phyloP scores from a whole-genome alignment of 345 rosid species.

The Eucalyptus leucophloia region DNA sequence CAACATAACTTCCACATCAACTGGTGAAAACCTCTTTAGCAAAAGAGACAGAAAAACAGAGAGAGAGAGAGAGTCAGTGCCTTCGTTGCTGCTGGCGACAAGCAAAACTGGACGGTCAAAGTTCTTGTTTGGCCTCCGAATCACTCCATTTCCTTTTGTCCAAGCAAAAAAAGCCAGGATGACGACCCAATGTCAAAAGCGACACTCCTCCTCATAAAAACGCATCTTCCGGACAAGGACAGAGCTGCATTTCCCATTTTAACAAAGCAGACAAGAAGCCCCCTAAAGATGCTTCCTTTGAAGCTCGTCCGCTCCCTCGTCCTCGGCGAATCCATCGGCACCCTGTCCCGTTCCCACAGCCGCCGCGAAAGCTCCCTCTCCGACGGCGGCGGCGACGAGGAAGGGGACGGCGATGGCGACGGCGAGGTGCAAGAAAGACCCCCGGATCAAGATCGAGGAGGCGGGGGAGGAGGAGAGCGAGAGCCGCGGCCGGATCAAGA shows the following conservation, averaged over 20 bases:
- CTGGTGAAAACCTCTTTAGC: neutral
- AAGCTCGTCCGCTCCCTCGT: constrained; percentile 55
- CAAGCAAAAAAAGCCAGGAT: neutral
- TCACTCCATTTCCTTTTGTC: neutral
- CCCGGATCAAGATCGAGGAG: constrained; percentile 7
- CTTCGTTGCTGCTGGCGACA: neutral
- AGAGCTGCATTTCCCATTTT: neutral
- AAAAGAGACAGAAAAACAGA: neutral
- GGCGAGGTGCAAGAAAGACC: neutral
- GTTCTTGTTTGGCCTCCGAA: neutral
- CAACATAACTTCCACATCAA: neutral
- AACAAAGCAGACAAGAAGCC: neutral
- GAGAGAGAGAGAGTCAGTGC: too few relatives aligned
- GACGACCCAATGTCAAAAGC: neutral
- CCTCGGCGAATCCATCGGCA: constrained; percentile 27
- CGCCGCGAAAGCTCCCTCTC: neutral
- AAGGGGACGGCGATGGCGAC: neutral
- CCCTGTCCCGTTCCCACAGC: neutral
- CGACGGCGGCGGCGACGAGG: neutral
- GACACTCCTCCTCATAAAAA: neutral
- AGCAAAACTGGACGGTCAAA: neutral
- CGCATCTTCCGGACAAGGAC: neutral
- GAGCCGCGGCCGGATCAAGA: neutral
- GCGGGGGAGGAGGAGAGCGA: neutral
- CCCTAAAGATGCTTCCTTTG: constrained; percentile 40